phyloP scores from a whole-genome alignment of 306 rosid genomes.

The Psophocarpus tetragonolobus region DNA sequence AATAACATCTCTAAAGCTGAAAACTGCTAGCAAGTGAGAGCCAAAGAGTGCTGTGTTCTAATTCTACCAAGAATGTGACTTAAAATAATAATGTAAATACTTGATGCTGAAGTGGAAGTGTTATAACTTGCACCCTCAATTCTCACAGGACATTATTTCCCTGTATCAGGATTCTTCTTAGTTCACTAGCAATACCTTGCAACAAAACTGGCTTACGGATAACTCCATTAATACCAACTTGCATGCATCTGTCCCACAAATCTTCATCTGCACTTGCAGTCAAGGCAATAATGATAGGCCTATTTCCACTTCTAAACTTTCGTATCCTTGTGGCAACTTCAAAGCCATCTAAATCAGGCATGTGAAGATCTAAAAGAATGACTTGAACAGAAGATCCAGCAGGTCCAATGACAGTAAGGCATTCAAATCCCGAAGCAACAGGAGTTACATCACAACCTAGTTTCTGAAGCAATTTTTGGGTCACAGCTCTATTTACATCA shows the following conservation, averaged over 20 bases:
- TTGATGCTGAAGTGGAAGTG: conserved; percentile 25
- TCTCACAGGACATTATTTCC: conserved; percentile 58
- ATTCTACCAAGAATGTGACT: conserved; percentile 44
- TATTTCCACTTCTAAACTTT: conserved; percentile 71
- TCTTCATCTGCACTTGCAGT: conserved; percentile 75
- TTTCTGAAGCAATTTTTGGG: conserved; percentile 79
- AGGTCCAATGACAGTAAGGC: conserved; percentile 68
- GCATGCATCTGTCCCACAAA: conserved; percentile 82
- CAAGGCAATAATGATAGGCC: conserved; percentile 82
- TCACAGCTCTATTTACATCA: conserved; percentile 92
- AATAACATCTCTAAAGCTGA: conserved; percentile 48
- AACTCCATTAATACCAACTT: conserved; percentile 80
- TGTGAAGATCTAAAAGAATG: conserved; percentile 82
- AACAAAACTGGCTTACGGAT: conserved; percentile 78
- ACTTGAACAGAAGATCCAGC: conserved; percentile 67
- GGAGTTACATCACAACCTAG: conserved; percentile 81
- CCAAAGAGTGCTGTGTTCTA: conserved; percentile 40
- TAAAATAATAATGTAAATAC: conserved; percentile 34
- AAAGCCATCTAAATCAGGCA: conserved; percentile 81
- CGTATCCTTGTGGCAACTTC: conserved; percentile 80
- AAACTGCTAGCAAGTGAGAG: conserved; percentile 38
- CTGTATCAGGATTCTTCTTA: conserved; percentile 72
- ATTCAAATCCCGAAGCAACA: conserved; percentile 84
- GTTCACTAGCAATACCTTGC: conserved; percentile 84
- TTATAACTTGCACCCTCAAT: conserved; percentile 34